phyloP scores from a whole-genome alignment of 345 rosid species.

The Ceriops zippeliana region DNA sequence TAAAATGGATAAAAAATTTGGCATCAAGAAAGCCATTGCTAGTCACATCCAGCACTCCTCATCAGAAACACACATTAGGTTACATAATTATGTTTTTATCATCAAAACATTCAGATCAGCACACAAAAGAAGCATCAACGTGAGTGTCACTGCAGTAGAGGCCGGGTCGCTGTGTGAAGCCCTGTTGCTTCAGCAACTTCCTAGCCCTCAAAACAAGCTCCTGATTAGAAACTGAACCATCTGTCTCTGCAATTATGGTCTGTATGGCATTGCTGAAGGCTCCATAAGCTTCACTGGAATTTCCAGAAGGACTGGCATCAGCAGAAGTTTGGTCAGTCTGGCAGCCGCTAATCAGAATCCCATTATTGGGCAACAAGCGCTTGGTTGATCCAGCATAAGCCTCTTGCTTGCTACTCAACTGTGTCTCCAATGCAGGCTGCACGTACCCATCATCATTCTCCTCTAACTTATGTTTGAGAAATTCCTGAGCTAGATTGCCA shows the following conservation, averaged over 20 bases:
- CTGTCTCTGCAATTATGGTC: conserved; percentile 58
- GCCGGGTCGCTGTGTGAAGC: conserved; percentile 92
- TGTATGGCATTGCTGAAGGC: conserved; percentile 95
- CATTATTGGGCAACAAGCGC: conserved; percentile 64
- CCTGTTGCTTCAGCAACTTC: conserved; percentile 58
- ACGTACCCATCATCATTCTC: conserved; percentile 56
- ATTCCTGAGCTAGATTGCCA: conserved; percentile 78
- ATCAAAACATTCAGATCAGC: conserved; percentile 22
- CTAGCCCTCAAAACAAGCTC: conserved; percentile 70
- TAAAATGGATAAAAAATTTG: no score
- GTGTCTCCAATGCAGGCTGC: conserved; percentile 65
- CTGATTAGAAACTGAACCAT: conserved; percentile 49
- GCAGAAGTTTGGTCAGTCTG: conserved; percentile 95
- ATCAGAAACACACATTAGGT: no score
- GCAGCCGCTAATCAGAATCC: conserved; percentile 87
- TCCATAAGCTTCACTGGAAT: conserved; percentile 66
- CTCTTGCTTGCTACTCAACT: conserved; percentile 66
- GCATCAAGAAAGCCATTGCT: no score
- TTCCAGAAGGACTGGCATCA: conserved; percentile 82
- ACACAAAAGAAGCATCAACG: conserved; percentile 54
- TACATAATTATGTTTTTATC: no score
- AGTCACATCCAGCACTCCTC: no score
- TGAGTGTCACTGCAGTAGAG: conserved; percentile 79
- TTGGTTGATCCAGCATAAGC: conserved; percentile 71
- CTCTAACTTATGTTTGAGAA: conserved; percentile 74